Evolutionary conservation across 805 yeast genomes (phyloP).

Genomic region (Pichia scutulata): DNA sequence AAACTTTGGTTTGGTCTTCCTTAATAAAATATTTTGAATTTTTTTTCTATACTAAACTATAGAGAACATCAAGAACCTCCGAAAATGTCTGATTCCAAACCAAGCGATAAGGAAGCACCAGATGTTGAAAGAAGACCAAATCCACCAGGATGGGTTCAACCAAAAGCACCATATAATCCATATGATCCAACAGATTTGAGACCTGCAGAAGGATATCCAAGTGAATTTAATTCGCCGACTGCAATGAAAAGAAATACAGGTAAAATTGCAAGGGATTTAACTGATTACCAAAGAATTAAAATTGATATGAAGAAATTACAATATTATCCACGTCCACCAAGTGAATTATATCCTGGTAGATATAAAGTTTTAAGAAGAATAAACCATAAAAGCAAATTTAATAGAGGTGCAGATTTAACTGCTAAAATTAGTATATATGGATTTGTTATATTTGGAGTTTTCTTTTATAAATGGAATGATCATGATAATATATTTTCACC

Average conservation of each 20-base stretch:
- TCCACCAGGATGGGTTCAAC: constrained; percentile 75
- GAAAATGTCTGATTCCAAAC: background rate
- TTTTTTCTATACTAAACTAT: background rate
- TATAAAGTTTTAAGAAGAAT: constrained; percentile 60
- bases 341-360: constrained; percentile 72
- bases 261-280: constrained; percentile 52
- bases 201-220: constrained; percentile 81
- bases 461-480: constrained; percentile 80
- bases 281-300: constrained; percentile 59
- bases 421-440: constrained; percentile 44
- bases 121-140: constrained; percentile 57
- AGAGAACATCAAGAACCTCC: background rate
- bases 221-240: constrained; percentile 68
- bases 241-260: constrained; percentile 39
- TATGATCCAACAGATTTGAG: constrained; percentile 70
- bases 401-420: constrained; percentile 52
- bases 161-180: constrained; percentile 80
- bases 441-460: constrained; percentile 51
- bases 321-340: constrained; percentile 71
- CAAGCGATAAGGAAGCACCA: constrained; percentile 2
- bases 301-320: constrained; percentile 67
- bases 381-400: constrained; percentile 44
- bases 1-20: background rate
- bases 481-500: constrained; percentile 66
- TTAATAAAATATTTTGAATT: too few relatives aligned